Conservation (phyloP, 768 basidiomycete genomes). For the Phlebiopsis flavidoalba region DNA sequence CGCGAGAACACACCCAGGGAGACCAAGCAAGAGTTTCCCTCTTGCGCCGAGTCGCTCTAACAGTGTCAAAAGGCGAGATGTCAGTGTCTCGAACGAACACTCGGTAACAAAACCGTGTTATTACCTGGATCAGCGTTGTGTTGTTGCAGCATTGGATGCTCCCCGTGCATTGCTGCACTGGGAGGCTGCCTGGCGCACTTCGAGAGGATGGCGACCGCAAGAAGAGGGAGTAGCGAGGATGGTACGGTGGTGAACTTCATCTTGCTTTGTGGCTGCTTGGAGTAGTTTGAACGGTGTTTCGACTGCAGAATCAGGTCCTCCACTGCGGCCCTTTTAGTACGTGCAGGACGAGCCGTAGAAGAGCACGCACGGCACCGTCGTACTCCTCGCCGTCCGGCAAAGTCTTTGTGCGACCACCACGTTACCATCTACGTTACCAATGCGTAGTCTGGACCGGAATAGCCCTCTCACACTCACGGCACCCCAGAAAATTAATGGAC, state of each 20-base stretch:
- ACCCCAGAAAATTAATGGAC: not conserved
- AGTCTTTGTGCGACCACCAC: not conserved
- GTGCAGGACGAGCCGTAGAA: not conserved
- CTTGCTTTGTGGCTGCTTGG: not conserved
- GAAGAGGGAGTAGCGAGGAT: slow-evolving; percentile 8
- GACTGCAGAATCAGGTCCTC: not conserved
- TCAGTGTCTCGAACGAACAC: not conserved
- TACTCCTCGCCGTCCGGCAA: not conserved
- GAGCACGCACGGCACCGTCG: not conserved
- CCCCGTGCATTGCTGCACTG: no score
- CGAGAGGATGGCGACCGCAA: slow-evolving; percentile 5
- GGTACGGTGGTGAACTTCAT: slow-evolving; percentile 7
- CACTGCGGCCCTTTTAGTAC: not conserved
- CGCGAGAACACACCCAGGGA: slow-evolving; percentile 11
- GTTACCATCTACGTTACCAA: not conserved
- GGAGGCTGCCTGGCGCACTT: not conserved
- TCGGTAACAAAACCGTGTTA: not conserved
- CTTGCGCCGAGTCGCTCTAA: not conserved
- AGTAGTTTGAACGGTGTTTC: not conserved
- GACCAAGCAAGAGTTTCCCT: slow-evolving; percentile 1
- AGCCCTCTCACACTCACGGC: not conserved
- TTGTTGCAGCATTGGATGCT: slow-evolving; percentile 16
- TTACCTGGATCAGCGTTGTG: not conserved
- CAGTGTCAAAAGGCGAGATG: not conserved
- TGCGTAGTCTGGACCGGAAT: not conserved